Evolutionary conservation across 352 stramenopile species (phyloP).

Genomic region (Phytophthora rubi): DNA sequence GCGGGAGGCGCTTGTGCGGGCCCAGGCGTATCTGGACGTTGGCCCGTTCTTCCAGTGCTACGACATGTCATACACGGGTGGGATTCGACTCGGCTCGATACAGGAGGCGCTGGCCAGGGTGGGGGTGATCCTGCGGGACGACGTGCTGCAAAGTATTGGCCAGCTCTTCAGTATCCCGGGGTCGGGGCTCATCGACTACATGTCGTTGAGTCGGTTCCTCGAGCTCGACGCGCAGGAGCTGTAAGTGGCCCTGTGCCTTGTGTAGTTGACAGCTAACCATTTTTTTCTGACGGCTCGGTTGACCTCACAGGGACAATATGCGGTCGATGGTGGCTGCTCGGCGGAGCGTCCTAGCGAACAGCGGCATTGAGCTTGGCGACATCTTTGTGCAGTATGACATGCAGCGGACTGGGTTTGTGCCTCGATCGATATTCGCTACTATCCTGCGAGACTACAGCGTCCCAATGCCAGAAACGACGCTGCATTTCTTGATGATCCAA

Average conservation of each 20-base stretch:
- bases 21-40: constrained; percentile 53
- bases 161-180: constrained; percentile 51
- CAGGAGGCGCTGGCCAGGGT: constrained; percentile 58
- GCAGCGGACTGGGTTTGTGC: constrained; percentile 47
- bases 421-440: constrained; percentile 44
- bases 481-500: constrained; percentile 63
- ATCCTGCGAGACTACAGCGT: constrained; percentile 50
- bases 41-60: constrained; percentile 60
- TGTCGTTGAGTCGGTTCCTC: constrained; percentile 51
- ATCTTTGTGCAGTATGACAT: constrained; percentile 56
- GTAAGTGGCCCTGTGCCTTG: constrained; percentile 28
- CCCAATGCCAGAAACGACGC: constrained; percentile 38
- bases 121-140: constrained; percentile 46
- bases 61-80: constrained; percentile 44
- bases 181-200: constrained; percentile 59
- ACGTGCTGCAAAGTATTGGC: constrained; percentile 42
- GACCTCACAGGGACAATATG: constrained; percentile 50
- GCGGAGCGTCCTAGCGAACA: constrained; percentile 36
- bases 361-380: constrained; percentile 41
- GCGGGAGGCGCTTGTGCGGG: constrained; percentile 53
- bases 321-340: constrained; percentile 40
- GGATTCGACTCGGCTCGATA: constrained; percentile 44
- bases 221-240: constrained; percentile 60
- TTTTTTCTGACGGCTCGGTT: background rate
- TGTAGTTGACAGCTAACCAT: background rate